phyloP scores from a whole-genome alignment of 1,284 basidiomycete genomes.

The Melampsora larici-populina region DNA sequence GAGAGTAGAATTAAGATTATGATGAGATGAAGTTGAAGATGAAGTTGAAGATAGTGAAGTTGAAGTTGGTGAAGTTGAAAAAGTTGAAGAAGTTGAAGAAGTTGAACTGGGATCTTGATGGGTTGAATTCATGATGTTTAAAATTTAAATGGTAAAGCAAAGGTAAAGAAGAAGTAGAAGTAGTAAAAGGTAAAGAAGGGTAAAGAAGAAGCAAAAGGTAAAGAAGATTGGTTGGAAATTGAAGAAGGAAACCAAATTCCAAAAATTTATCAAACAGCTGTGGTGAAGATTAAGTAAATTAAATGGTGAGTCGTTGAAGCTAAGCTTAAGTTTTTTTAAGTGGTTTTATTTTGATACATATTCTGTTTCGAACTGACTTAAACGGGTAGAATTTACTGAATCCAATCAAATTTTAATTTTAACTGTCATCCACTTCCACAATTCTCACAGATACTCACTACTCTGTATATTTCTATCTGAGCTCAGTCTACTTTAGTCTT shows the following conservation, averaged over 20 bases:
- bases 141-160: background rate
- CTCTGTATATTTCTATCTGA: too few relatives aligned
- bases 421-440: too few relatives aligned
- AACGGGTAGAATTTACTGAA: too few relatives aligned
- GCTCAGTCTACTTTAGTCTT: too few relatives aligned
- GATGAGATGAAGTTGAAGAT: background rate
- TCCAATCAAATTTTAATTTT: too few relatives aligned
- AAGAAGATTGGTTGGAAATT: background rate
- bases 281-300: background rate
- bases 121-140: constrained; percentile 1
- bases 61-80: background rate
- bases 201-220: background rate
- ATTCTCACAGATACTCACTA: too few relatives aligned
- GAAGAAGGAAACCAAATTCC: background rate
- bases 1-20: background rate
- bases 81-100: background rate
- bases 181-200: too few relatives aligned
- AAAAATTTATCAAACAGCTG: background rate
- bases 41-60: background rate
- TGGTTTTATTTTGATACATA: background rate
- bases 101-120: background rate
- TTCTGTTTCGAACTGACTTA: background rate
- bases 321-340: background rate
- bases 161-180: background rate
- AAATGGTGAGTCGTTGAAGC: background rate